Percentiles rank a stretch among this genome's conserved stretches.
phyloP scores from a whole-genome alignment of 1,284 basidiomycete genomes.

The Ustilago xerochloae region DNA sequence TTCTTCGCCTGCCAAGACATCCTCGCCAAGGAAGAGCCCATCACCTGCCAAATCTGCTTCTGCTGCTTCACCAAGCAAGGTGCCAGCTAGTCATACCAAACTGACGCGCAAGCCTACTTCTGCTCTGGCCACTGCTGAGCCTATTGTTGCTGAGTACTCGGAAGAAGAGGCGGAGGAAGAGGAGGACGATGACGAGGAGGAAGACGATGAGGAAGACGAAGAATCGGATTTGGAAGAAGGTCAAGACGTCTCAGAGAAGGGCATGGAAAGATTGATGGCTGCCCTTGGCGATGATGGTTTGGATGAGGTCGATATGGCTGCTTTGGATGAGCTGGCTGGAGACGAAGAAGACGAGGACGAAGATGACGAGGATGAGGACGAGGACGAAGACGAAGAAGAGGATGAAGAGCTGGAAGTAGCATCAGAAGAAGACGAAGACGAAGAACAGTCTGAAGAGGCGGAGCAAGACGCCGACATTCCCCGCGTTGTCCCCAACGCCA shows the following conservation, averaged over 20 bases:
- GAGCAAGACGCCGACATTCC: slow-evolving; percentile 32
- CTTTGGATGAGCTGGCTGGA: slow-evolving; percentile 48
- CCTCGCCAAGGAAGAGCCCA: slow-evolving; percentile 17
- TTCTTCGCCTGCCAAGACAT: slow-evolving; percentile 8
- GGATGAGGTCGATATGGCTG: slow-evolving; percentile 58
- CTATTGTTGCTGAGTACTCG: slow-evolving; percentile 38
- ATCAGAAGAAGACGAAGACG: slow-evolving; percentile 31
- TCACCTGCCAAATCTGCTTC: slow-evolving; percentile 1
- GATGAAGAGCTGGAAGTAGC: slow-evolving; percentile 34
- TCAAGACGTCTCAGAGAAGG: slow-evolving; percentile 60
- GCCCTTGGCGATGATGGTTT: slow-evolving; percentile 64
- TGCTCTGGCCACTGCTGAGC: slow-evolving; percentile 40
- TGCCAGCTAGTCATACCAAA: slow-evolving; percentile 37
- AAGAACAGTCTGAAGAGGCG: slow-evolving; percentile 21
- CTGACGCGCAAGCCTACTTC: slow-evolving; percentile 38
- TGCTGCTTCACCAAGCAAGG: slow-evolving; percentile 26
- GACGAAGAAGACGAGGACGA: slow-evolving; percentile 42
- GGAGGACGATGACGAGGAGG: slow-evolving; percentile 31
- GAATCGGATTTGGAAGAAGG: slow-evolving; percentile 59
- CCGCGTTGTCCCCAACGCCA: slow-evolving; percentile 42
- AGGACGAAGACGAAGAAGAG: slow-evolving; percentile 43
- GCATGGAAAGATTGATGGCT: slow-evolving; percentile 61
- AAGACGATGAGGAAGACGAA: slow-evolving; percentile 38
- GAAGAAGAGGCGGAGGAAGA: slow-evolving; percentile 39
- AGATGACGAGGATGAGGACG: slow-evolving; percentile 43